Evolutionary conservation across 345 rosid genomes (phyloP).

Genomic region (Hibiscus tridactylites): DNA sequence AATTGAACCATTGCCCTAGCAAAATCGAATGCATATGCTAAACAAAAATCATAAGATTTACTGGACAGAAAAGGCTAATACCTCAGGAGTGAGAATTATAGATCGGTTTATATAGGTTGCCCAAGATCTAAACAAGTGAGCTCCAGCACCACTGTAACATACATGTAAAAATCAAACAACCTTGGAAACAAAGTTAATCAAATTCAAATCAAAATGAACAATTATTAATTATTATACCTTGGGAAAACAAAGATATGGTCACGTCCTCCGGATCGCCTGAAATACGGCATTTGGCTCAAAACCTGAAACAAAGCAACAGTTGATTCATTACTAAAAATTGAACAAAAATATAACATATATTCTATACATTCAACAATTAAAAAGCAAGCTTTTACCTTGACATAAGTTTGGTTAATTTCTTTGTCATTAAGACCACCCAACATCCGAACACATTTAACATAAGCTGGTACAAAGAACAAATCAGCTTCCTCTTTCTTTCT

Average conservation of each 20-base stretch:
- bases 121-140: constrained; percentile 83
- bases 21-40: background rate
- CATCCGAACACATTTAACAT: constrained; percentile 84
- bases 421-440: constrained; percentile 88
- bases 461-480: constrained; percentile 91
- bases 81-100: constrained; percentile 81
- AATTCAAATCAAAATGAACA: background rate
- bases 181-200: constrained; percentile 10
- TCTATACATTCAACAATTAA: background rate
- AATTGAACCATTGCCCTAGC: background rate
- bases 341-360: background rate
- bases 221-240: constrained; percentile 36
- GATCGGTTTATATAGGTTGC: constrained; percentile 60
- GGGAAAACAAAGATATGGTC: constrained; percentile 92
- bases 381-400: constrained; percentile 40
- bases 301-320: constrained; percentile 34
- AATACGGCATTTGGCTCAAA: constrained; percentile 86
- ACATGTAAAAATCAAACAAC: constrained; percentile 2
- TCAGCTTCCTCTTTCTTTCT: constrained; percentile 74
- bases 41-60: background rate
- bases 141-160: constrained; percentile 52
- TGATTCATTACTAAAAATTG: background rate
- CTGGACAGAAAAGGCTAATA: constrained; percentile 13
- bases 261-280: constrained; percentile 89
- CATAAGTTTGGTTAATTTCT: constrained; percentile 80